phyloP scores from a whole-genome alignment of 495 filamentous ascomycete species.

The Aspergillus homomorphus region DNA sequence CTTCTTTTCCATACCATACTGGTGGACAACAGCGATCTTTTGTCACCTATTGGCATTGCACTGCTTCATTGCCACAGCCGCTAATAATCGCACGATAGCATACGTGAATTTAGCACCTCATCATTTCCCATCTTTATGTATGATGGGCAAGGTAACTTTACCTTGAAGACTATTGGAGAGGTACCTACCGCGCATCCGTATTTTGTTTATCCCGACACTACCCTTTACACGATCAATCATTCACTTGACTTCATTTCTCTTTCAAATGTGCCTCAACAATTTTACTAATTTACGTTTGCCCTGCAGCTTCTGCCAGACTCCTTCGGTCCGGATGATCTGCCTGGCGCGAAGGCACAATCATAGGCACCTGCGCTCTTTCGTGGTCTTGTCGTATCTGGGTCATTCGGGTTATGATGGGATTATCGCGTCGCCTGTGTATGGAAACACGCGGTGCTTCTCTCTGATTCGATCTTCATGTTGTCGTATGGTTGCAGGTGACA shows the following conservation, averaged over 20 bases:
- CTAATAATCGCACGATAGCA: slow-evolving; percentile 43
- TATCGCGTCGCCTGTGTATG: neutral
- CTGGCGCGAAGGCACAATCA: neutral
- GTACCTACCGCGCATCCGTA: slow-evolving; percentile 41
- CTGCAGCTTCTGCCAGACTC: slow-evolving; percentile 65
- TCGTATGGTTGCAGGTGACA: too few relatives aligned
- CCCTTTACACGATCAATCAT: too few relatives aligned
- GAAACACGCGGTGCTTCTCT: too few relatives aligned
- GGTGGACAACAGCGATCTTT: too few relatives aligned
- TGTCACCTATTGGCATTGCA: neutral
- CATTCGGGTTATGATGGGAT: neutral
- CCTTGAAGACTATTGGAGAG: slow-evolving; percentile 70
- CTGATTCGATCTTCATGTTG: too few relatives aligned
- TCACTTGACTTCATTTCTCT: neutral
- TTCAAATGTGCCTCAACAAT: neutral
- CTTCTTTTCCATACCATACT: neutral
- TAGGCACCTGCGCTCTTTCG: neutral
- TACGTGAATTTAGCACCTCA: slow-evolving; percentile 71
- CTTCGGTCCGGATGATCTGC: slow-evolving; percentile 61
- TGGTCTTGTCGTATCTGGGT: neutral
- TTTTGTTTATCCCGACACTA: neutral
- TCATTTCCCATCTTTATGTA: slow-evolving; percentile 87
- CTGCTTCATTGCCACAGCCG: neutral
- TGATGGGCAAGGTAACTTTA: slow-evolving; percentile 65
- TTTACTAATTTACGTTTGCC: slow-evolving; percentile 18